Conservation (phyloP, 2,329 filamentous ascomycete species). For the Fusarium temperatum region DNA sequence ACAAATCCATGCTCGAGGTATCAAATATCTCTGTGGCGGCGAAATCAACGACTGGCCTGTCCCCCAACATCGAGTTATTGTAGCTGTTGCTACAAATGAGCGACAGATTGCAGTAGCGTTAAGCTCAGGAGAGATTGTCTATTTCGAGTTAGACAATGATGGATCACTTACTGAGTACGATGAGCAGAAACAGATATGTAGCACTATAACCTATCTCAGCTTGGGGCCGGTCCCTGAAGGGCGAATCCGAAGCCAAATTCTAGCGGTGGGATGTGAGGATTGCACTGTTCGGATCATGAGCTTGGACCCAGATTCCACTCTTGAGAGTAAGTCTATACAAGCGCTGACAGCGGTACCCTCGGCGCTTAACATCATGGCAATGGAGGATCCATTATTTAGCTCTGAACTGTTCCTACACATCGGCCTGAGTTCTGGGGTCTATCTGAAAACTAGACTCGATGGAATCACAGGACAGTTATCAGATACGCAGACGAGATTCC, state of each 20-base stretch:
- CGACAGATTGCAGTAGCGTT: slow-evolving; percentile 92
- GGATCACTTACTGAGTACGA: slow-evolving; percentile 92
- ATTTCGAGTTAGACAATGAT: slow-evolving; percentile 96
- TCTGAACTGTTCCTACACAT: slow-evolving; percentile 94
- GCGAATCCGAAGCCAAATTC: slow-evolving; percentile 84
- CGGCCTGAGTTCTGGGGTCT: slow-evolving; percentile 92
- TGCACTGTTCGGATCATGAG: slow-evolving; percentile 93
- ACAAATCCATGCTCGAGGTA: slow-evolving; percentile 95
- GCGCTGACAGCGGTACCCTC: slow-evolving; percentile 91
- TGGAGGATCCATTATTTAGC: slow-evolving; percentile 93
- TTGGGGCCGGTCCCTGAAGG: slow-evolving; percentile 93
- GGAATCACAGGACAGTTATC: slow-evolving; percentile 95
- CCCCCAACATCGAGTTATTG: slow-evolving; percentile 92
- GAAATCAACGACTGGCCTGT: slow-evolving; percentile 91
- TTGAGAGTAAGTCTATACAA: slow-evolving; percentile 94
- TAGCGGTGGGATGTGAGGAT: slow-evolving; percentile 97
- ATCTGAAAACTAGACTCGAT: slow-evolving; percentile 91
- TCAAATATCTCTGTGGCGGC: slow-evolving; percentile 83
- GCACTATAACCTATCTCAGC: slow-evolving; percentile 91
- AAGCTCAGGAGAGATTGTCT: slow-evolving; percentile 95
- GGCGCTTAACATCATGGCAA: slow-evolving; percentile 88
- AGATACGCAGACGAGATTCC: slow-evolving; percentile 91
- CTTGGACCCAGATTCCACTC: slow-evolving; percentile 85
- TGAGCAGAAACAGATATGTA: slow-evolving; percentile 92
- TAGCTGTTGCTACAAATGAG: slow-evolving; percentile 92